These are phyloP conservation scores for Sherardia arvensis DNA, from an alignment of 257 asterid species.

Conservation along the genomic window DNA sequence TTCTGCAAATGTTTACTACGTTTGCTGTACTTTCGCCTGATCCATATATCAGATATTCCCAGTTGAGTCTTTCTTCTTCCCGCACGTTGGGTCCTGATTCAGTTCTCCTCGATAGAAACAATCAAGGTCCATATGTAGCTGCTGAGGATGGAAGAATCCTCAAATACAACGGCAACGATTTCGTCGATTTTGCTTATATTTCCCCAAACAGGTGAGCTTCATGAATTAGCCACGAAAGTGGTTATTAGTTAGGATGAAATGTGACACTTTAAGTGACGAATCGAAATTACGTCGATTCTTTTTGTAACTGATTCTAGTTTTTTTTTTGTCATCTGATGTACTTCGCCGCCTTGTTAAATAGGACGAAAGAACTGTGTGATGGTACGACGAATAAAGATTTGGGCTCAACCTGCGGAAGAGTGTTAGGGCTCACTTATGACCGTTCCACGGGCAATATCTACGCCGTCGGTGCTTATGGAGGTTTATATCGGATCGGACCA, in stretches of 20 bases:
- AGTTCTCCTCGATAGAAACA: conserved; percentile 18
- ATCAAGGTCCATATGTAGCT: conserved; percentile 31
- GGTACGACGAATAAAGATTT: conserved; percentile 15
- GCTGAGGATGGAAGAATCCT: conserved; percentile 44
- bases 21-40: not conserved
- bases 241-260: too few species aligned
- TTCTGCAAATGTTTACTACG: not conserved
- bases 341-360: too few species aligned
- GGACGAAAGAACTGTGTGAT: conserved; percentile 34
- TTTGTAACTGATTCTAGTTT: too few species aligned
- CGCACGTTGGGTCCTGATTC: conserved; percentile 25
- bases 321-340: too few species aligned
- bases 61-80: conserved; percentile 12
- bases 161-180: conserved; percentile 20
- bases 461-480: not conserved
- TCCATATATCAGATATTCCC: conserved; percentile 1
- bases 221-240: too few species aligned
- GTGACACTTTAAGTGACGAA: too few species aligned
- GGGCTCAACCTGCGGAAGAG: conserved; percentile 31
- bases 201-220: conserved; percentile 27
- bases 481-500: not conserved
- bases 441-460: not conserved
- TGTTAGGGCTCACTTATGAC: conserved; percentile 19
- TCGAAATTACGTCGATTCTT: too few species aligned
- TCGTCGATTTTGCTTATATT: conserved; percentile 35